Percentiles rank a stretch among this genome's conserved stretches.
Evolutionary conservation across 2,329 filamentous ascomycete species (phyloP).

Genomic region (Daldinia sp.): DNA sequence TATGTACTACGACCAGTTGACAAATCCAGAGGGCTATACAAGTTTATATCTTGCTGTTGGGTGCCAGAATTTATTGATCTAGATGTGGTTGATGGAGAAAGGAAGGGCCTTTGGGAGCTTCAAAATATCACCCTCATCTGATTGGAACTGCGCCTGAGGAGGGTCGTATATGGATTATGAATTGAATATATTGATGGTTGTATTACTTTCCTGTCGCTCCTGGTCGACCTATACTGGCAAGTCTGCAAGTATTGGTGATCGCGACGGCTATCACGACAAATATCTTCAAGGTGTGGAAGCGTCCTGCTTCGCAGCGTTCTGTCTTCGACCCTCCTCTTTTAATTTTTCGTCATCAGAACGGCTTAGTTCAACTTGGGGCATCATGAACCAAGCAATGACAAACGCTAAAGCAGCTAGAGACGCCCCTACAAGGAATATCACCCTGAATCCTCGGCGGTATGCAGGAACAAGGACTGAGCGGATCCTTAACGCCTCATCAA

Average conservation of each 20-base stretch:
- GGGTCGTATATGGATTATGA: neutral
- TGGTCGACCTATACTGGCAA: neutral
- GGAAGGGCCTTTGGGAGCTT: slow-evolving; percentile 13
- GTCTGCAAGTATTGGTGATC: neutral
- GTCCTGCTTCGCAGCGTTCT: slow-evolving; percentile 18
- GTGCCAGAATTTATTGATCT: slow-evolving; percentile 19
- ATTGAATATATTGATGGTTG: neutral
- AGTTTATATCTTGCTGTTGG: slow-evolving; percentile 27
- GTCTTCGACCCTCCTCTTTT: slow-evolving; percentile 43
- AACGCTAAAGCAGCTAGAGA: slow-evolving; percentile 54
- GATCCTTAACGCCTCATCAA: slow-evolving; percentile 49
- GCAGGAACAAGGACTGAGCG: slow-evolving; percentile 53
- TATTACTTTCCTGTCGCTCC: neutral
- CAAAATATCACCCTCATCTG: slow-evolving; percentile 22
- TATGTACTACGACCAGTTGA: slow-evolving; percentile 23
- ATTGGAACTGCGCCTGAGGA: neutral
- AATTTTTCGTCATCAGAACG: slow-evolving; percentile 54
- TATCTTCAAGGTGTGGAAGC: slow-evolving; percentile 14
- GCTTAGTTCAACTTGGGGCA: slow-evolving; percentile 56
- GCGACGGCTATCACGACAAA: neutral
- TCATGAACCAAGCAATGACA: slow-evolving; percentile 54
- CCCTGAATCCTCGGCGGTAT: slow-evolving; percentile 54
- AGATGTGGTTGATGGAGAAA: slow-evolving; percentile 13
- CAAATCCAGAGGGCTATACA: neutral
- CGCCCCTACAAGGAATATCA: slow-evolving; percentile 56